phyloP scores from a whole-genome alignment of 805 yeast genomes.

The Lachancea thermotolerans region DNA sequence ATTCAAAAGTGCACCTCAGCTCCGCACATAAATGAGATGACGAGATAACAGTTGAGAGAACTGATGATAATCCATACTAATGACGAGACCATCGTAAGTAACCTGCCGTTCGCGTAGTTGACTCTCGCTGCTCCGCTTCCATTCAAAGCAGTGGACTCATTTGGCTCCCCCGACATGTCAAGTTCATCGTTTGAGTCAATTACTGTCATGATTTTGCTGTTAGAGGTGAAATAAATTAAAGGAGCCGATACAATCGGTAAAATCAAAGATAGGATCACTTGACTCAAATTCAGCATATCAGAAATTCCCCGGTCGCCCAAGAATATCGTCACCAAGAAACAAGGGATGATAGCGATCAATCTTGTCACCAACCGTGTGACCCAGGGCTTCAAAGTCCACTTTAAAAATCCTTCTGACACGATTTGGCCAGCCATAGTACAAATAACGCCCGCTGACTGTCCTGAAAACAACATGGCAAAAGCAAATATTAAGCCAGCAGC shows the following conservation, averaged over 20 bases:
- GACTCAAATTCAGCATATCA: slow-evolving; percentile 68
- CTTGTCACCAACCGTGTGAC: slow-evolving; percentile 73
- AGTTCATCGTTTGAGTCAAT: slow-evolving; percentile 22
- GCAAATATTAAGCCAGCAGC: slow-evolving; percentile 89
- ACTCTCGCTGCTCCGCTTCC: slow-evolving; percentile 31
- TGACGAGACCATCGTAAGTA: slow-evolving; percentile 48
- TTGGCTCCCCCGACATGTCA: slow-evolving; percentile 21
- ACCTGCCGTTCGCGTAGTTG: slow-evolving; percentile 66
- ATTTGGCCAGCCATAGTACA: slow-evolving; percentile 92
- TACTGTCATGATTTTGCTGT: slow-evolving; percentile 59
- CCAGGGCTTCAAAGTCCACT: slow-evolving; percentile 78
- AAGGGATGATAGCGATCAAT: slow-evolving; percentile 78
- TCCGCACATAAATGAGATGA: slow-evolving; percentile 44
- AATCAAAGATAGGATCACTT: slow-evolving; percentile 73
- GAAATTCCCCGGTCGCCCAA: slow-evolving; percentile 81
- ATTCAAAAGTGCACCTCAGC: slow-evolving; percentile 44
- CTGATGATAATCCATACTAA: slow-evolving; percentile 67
- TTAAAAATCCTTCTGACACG: slow-evolving; percentile 83
- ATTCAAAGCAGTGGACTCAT: slow-evolving; percentile 23
- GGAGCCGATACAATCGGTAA: slow-evolving; percentile 89
- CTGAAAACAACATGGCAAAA: slow-evolving; percentile 77
- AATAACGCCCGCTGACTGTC: slow-evolving; percentile 93
- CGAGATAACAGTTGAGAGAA: slow-evolving; percentile 62
- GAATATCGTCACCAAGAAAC: slow-evolving; percentile 62
- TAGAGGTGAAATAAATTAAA: slow-evolving; percentile 71